Evolutionary conservation across 352 stramenopile genomes (phyloP).

Genomic region (Phytopythium boreale): DNA sequence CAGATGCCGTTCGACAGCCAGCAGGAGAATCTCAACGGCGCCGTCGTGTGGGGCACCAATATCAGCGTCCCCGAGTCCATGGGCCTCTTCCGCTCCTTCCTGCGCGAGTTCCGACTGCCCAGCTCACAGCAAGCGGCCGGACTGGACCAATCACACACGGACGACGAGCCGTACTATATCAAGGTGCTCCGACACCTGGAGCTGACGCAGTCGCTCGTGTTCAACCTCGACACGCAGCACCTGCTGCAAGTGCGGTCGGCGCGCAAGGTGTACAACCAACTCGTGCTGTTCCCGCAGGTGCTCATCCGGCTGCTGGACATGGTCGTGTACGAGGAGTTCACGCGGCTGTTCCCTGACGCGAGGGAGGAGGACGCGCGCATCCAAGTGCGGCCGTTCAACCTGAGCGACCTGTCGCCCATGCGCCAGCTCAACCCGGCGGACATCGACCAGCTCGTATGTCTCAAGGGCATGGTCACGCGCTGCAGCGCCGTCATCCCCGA

Average conservation of each 20-base stretch:
- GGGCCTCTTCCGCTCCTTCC: constrained; percentile 85
- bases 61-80: constrained; percentile 93
- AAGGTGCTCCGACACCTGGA: constrained; percentile 71
- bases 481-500: constrained; percentile 97
- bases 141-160: constrained; percentile 14
- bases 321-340: constrained; percentile 92
- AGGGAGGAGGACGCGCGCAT: constrained; percentile 46
- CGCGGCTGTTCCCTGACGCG: constrained; percentile 40
- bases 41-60: constrained; percentile 93
- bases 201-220: constrained; percentile 77
- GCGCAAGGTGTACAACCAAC: constrained; percentile 94
- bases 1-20: constrained; percentile 16
- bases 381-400: constrained; percentile 98
- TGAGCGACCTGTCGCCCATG: constrained; percentile 93
- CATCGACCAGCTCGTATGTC: constrained; percentile 96
- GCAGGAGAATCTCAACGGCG: constrained; percentile 65
- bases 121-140: constrained; percentile 1
- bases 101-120: constrained; percentile 76
- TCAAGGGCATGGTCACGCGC: constrained; percentile 98
- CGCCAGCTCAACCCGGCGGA: constrained; percentile 95
- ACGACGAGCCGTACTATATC: constrained; percentile 73
- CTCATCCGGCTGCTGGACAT: constrained; percentile 97
- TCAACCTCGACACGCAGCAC: constrained; percentile 93
- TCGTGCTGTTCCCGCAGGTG: constrained; percentile 94
- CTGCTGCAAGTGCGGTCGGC: constrained; percentile 75